phyloP scores from a whole-genome alignment of 2,329 filamentous ascomycete genomes.

The Hypoxylon sp. region DNA sequence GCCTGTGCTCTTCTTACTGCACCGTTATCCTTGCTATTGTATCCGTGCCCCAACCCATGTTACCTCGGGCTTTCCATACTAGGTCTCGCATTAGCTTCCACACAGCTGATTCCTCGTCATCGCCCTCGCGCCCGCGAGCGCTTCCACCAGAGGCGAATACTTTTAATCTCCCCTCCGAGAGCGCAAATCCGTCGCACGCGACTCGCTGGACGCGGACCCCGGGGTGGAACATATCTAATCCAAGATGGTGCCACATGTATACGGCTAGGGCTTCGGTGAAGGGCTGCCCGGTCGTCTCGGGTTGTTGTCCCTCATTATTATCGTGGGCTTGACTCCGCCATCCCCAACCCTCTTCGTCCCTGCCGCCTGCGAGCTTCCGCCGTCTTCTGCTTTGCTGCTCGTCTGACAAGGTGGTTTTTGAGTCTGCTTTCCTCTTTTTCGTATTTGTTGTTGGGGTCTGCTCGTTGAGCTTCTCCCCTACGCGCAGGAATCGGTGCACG shows the following conservation, averaged over 20 bases:
- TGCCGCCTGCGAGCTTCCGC: constrained; percentile 63
- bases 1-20: neutral
- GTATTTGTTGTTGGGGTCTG: constrained; percentile 48
- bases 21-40: constrained; percentile 6
- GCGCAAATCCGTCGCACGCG: constrained; percentile 69
- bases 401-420: constrained; percentile 30
- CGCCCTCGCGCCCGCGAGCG: constrained; percentile 6
- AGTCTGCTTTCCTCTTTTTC: constrained; percentile 48
- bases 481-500: constrained; percentile 62
- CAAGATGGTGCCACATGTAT: constrained; percentile 69
- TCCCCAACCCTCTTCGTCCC: constrained; percentile 68
- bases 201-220: constrained; percentile 68
- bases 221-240: constrained; percentile 69
- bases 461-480: constrained; percentile 55
- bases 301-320: neutral
- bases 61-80: constrained; percentile 31
- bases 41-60: constrained; percentile 20
- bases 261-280: constrained; percentile 66
- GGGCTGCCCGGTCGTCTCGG: constrained; percentile 53
- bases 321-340: constrained; percentile 57
- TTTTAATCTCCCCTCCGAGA: constrained; percentile 68
- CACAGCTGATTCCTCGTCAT: constrained; percentile 19
- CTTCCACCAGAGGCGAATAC: constrained; percentile 54
- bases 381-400: constrained; percentile 55
- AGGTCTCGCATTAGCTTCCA: constrained; percentile 43